These are phyloP conservation scores for Eucalyptus victrix DNA, from an alignment of 345 rosid genomes.

Conservation along the genomic window DNA sequence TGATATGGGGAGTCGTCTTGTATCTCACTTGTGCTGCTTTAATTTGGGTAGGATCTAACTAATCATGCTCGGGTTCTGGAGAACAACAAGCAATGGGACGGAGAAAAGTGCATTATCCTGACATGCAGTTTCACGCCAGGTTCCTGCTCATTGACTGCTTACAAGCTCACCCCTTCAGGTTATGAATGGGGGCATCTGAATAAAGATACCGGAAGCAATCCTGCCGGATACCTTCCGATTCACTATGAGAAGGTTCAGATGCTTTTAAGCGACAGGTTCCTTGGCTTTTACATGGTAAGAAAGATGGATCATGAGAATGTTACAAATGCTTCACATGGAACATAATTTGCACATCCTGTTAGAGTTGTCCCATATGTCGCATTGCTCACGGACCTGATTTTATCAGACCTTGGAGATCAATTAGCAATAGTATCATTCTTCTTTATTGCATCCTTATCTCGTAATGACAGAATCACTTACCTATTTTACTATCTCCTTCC, in stretches of 20 bases:
- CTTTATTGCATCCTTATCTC: not conserved
- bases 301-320: not conserved
- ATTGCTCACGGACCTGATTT: not conserved
- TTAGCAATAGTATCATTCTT: not conserved
- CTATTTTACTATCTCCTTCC: not conserved
- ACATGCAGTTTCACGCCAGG: slow-evolving; percentile 29
- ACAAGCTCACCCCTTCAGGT: slow-evolving; percentile 89
- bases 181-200: slow-evolving; percentile 93
- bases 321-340: not conserved
- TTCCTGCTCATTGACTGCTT: slow-evolving; percentile 91
- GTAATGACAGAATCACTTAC: not conserved
- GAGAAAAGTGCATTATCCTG: slow-evolving; percentile 66
- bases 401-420: not conserved
- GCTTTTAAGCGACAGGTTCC: slow-evolving; percentile 86
- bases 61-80: slow-evolving; percentile 76
- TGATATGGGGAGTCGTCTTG: slow-evolving; percentile 34
- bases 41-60: slow-evolving; percentile 48
- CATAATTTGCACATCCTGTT: not conserved
- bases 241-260: slow-evolving; percentile 98
- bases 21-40: slow-evolving; percentile 21
- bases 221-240: slow-evolving; percentile 86
- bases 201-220: slow-evolving; percentile 89
- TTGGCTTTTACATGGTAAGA: slow-evolving; percentile 96
- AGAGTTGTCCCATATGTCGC: not conserved
- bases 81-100: slow-evolving; percentile 97